Conservation (phyloP, 108 stramenopile species). For the Fragilariopsis cylindrus region DNA sequence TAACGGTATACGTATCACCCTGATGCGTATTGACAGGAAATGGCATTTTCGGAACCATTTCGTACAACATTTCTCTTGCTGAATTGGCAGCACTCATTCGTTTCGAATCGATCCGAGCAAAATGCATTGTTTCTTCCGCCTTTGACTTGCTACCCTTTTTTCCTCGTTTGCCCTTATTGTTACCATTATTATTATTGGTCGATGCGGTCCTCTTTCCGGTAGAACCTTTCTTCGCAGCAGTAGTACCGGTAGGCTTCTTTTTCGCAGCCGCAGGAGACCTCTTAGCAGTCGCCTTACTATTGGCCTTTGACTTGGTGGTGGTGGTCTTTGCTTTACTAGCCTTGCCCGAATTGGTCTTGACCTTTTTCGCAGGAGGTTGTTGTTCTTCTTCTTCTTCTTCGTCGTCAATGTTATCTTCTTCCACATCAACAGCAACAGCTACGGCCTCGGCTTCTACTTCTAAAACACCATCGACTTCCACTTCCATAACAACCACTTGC, state of each 20-base stretch:
- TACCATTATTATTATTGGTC: conserved; percentile 13
- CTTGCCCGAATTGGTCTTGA: conserved; percentile 9
- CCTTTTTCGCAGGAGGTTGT: not conserved
- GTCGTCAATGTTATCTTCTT: conserved; percentile 31
- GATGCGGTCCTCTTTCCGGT: conserved; percentile 35
- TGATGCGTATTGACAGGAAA: conserved; percentile 27
- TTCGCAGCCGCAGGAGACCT: conserved; percentile 25
- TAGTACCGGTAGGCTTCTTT: conserved; percentile 9
- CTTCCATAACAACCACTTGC: conserved; percentile 34
- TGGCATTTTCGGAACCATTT: conserved; percentile 60
- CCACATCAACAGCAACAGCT: conserved; percentile 19
- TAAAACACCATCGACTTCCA: conserved; percentile 23
- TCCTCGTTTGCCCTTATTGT: conserved; percentile 36
- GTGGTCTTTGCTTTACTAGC: not conserved
- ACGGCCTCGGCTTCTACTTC: conserved; percentile 20
- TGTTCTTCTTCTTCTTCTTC: conserved; percentile 24
- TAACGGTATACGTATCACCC: conserved; percentile 52
- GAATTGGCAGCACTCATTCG: conserved; percentile 56
- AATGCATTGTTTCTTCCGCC: conserved; percentile 3
- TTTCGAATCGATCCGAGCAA: conserved; percentile 38
- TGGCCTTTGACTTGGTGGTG: conserved; percentile 20
- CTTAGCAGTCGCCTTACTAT: conserved; percentile 12
- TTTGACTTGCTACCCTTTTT: conserved; percentile 13
- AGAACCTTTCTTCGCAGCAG: conserved; percentile 22
- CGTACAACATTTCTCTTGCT: conserved; percentile 51